A percentile compares a stretch with the other conserved stretches of the same genome.
These are phyloP conservation scores for Dictyostelium brefeldianum DNA, from an alignment of 78 protist genomes.

Conservation along the genomic window DNA sequence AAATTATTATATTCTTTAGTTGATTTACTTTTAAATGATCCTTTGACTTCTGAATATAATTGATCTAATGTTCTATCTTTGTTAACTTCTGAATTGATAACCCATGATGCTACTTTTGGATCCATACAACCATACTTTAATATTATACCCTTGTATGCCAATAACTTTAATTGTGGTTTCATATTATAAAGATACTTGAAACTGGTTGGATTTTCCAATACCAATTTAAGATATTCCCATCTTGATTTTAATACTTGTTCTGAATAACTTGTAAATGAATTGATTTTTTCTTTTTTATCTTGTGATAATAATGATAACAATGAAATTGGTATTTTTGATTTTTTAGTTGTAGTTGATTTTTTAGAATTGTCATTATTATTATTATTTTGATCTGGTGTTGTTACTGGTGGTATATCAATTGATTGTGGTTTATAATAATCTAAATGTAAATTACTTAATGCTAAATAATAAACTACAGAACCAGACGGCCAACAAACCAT, in stretches of 20 bases:
- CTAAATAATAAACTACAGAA: conserved; percentile 1
- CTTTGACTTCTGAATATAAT: background rate
- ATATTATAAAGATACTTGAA: conserved; percentile 41
- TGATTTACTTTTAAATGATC: background rate
- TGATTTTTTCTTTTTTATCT: background rate
- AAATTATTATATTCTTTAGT: background rate
- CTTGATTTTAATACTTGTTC: background rate
- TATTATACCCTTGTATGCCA: background rate
- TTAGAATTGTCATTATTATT: background rate
- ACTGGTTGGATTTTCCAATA: conserved; percentile 38
- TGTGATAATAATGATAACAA: background rate
- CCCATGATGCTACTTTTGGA: conserved; percentile 64
- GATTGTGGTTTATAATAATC: background rate
- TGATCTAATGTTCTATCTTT: conserved; percentile 43
- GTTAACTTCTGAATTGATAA: conserved; percentile 17
- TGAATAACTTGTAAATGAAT: background rate
- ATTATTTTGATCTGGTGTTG: background rate
- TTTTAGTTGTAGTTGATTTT: background rate
- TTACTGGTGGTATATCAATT: background rate
- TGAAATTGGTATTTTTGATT: background rate
- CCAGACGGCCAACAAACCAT: background rate
- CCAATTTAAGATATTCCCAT: conserved; percentile 21
- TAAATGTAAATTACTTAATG: conserved; percentile 10
- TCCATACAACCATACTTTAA: conserved; percentile 32
- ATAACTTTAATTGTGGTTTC: conserved; percentile 48